phyloP scores from a whole-genome alignment of 768 basidiomycete species.

The Auricularia auricula-judae region DNA sequence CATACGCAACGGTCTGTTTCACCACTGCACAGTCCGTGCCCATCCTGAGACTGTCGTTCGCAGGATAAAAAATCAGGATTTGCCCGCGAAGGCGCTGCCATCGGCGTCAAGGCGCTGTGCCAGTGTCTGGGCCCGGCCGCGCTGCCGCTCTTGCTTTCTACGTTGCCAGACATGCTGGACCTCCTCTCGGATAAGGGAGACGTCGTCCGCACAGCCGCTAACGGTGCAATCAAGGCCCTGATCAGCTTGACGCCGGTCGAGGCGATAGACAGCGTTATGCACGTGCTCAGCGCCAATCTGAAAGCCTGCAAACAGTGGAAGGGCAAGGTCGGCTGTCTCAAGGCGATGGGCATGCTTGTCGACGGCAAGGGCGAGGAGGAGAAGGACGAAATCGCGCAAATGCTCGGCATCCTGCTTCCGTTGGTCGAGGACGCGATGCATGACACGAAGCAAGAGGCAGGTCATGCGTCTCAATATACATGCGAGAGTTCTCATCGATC shows the following conservation, averaged over 20 bases:
- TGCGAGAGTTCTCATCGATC: not conserved
- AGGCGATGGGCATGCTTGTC: constrained; percentile 70
- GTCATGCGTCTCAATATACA: constrained; percentile 11
- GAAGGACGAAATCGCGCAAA: constrained; percentile 66
- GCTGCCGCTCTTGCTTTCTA: constrained; percentile 66
- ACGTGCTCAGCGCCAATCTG: constrained; percentile 58
- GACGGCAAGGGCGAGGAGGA: constrained; percentile 32
- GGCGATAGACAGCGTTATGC: constrained; percentile 56
- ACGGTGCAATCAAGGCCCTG: constrained; percentile 70
- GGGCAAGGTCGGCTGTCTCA: constrained; percentile 85
- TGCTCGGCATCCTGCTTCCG: constrained; percentile 73
- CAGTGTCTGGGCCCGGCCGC: constrained; percentile 54
- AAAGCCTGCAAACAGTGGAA: constrained; percentile 81
- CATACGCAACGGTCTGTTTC: constrained; percentile 37
- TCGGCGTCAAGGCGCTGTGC: constrained; percentile 69
- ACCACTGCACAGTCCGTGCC: not conserved
- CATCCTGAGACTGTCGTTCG: not conserved
- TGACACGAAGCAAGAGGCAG: constrained; percentile 89
- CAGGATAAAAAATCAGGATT: constrained; percentile 75
- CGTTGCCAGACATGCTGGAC: constrained; percentile 68
- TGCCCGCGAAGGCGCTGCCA: constrained; percentile 78
- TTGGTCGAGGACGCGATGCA: constrained; percentile 87
- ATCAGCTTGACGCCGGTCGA: constrained; percentile 79
- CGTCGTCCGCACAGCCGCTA: constrained; percentile 75
- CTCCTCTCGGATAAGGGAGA: constrained; percentile 91